phyloP scores from a whole-genome alignment of 257 asterid genomes.

The Nicotiana paniculata region DNA sequence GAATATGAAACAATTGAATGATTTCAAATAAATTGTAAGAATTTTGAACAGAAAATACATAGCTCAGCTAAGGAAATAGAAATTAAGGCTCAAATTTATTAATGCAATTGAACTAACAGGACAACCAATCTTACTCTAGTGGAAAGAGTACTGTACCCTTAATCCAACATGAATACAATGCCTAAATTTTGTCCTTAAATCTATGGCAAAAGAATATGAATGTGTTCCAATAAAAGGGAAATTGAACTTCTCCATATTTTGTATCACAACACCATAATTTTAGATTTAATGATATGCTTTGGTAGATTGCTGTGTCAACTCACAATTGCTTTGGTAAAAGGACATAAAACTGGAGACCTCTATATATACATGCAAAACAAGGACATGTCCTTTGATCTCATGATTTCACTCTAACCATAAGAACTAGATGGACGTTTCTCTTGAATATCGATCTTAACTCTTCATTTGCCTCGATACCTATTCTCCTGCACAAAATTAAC shows the following conservation, averaged over 20 bases:
- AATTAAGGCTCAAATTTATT: neutral
- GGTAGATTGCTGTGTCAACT: neutral
- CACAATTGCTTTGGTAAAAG: neutral
- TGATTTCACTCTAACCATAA: conserved; percentile 75
- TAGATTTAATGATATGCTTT: neutral
- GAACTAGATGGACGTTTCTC: conserved; percentile 74
- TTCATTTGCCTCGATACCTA: conserved; percentile 89
- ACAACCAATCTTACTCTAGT: neutral
- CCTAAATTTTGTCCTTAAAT: neutral
- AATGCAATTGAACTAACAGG: neutral
- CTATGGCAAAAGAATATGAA: neutral
- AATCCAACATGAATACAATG: neutral
- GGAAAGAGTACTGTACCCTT: neutral
- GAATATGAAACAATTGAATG: neutral
- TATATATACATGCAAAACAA: neutral
- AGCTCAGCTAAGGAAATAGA: neutral
- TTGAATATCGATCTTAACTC: conserved; percentile 81
- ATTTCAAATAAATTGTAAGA: neutral
- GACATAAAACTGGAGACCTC: neutral
- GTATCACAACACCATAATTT: neutral
- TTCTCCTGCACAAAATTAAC: conserved; percentile 50
- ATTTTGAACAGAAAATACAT: neutral
- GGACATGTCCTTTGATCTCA: neutral
- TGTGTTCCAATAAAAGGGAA: neutral
- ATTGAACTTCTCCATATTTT: neutral